Evolutionary conservation across 257 asterid genomes (phyloP), one percentile per base, ranked within the genome.

Genomic region (Gentiana straminea): DNA sequence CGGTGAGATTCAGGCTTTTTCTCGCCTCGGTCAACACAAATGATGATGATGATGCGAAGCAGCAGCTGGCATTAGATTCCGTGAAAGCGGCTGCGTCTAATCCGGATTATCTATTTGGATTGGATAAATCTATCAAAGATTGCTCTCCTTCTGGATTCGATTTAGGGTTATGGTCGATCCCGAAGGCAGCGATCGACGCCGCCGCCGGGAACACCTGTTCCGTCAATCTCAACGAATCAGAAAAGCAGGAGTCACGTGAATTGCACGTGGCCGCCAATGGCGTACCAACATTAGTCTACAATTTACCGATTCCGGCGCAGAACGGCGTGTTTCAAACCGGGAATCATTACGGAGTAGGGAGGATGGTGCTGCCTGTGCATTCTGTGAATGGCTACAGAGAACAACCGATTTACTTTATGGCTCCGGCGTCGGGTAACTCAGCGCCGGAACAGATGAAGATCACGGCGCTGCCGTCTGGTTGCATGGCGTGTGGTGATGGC

Each of bases 71-170:
- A 8, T 50, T 35, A 33, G 60, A 48, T 10, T 1, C 54, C 65
- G 64, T 63, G 4, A 68, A 72, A 46, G 73, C 38, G 1, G 15
- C 59, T n/a, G 52, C 61, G 2, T 12, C 62, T 43, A 82, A 82
- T 57, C 96, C 94, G 76, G 96, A 87, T 61, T 84, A 79, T 34
- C 63, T 87, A 33, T 87, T 87, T 80, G 97, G 97, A 54, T 83
- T 89, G 41, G 95, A 89, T 24, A 78, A 83, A 73, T 49, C 39
- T 75, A 65, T 81, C 4, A 71, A 74, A 41, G 24, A 24, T 24
- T 24, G 24, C 24, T 24, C 24, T 24, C 24, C 24, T 24, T 4
- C 66, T 1, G 36, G 66, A 33, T 50, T 49, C 11, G 73, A 68
- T 24, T 63, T 73, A 70, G 80, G 79, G 52, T 77, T 72, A 9